Conservation (phyloP, 768 basidiomycete species). For the Favolaschia claudopus region DNA sequence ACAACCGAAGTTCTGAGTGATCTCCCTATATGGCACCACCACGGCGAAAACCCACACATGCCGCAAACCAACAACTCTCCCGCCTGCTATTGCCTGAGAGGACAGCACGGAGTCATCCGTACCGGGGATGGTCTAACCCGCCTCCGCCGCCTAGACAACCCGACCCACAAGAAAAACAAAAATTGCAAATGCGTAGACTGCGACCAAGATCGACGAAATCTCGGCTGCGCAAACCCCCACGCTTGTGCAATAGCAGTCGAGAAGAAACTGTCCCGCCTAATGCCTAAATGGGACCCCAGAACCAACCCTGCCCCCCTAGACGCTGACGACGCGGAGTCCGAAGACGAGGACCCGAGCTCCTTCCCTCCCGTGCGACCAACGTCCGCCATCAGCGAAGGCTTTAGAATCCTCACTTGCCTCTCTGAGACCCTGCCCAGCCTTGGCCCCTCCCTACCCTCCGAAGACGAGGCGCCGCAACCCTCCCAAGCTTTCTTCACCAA, state of each 20-base stretch:
- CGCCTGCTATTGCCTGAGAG: neutral
- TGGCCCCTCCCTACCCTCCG: too few relatives aligned
- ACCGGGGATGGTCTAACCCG: neutral
- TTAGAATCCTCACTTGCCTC: too few relatives aligned
- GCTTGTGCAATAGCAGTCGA: neutral
- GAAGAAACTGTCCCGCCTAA: neutral
- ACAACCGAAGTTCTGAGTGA: too few relatives aligned
- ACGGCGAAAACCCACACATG: neutral
- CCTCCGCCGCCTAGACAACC: neutral
- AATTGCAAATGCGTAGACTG: neutral
- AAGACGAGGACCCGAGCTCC: neutral
- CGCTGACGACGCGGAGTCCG: too few relatives aligned
- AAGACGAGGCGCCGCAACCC: neutral
- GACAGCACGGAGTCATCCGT: neutral
- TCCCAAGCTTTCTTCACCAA: neutral
- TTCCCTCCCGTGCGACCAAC: neutral
- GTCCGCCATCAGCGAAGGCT: too few relatives aligned
- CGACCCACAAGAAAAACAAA: neutral
- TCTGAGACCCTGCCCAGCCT: too few relatives aligned
- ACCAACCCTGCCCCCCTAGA: neutral
- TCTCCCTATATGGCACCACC: slow-evolving; percentile 12
- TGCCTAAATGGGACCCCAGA: slow-evolving; percentile 10
- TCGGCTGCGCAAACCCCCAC: slow-evolving; percentile 1
- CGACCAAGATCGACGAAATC: neutral
- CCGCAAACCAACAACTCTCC: neutral